Percentiles rank a stretch among this genome's conserved stretches.
These are phyloP conservation scores for Scenedesmus sp. DNA, from an alignment of 163 green algal species.

Conservation along the genomic window DNA sequence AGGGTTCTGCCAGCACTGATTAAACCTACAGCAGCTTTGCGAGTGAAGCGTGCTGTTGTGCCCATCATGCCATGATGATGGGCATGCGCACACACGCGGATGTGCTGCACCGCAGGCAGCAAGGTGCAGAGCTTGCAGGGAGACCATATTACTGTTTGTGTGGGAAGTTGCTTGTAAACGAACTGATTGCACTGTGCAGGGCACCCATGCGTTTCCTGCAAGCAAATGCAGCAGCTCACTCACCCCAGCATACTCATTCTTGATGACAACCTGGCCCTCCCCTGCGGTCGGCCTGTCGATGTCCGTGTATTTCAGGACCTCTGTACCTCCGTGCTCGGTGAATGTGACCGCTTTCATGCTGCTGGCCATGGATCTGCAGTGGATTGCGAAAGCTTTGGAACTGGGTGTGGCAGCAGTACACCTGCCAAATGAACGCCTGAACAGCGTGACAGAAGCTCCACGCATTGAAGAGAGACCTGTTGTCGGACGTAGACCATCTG, in stretches of 20 bases:
- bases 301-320: conserved; percentile 29
- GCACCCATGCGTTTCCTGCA: not conserved
- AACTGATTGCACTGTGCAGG: no score
- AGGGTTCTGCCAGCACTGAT: no score
- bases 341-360: conserved; percentile 40
- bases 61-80: no score
- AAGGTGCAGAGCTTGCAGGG: no score
- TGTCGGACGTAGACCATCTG: no score
- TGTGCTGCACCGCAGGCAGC: no score
- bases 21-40: no score
- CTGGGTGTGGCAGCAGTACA: not conserved
- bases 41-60: no score
- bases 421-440: not conserved
- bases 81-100: no score
- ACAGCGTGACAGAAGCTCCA: not conserved
- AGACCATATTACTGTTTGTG: no score
- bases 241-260: conserved; percentile 42
- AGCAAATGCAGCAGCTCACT: not conserved
- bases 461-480: not conserved
- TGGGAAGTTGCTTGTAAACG: no score
- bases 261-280: conserved; percentile 24
- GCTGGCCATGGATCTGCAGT: conserved; percentile 3
- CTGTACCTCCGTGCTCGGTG: conserved; percentile 2
- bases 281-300: conserved; percentile 8
- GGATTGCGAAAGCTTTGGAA: not conserved